phyloP scores from a whole-genome alignment of 1,284 basidiomycete genomes.

The Trichosporon sp. region DNA sequence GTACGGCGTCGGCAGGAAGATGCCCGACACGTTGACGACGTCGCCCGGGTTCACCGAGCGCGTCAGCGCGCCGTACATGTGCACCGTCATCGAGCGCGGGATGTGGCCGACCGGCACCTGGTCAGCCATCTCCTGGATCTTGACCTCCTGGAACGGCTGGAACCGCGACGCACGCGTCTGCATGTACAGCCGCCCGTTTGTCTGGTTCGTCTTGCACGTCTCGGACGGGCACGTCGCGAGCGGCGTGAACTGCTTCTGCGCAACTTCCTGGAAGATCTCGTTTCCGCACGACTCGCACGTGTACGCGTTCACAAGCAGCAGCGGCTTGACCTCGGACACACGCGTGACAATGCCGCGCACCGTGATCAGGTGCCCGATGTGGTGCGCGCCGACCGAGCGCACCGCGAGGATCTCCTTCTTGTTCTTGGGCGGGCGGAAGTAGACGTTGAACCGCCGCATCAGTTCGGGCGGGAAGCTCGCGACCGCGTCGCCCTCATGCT shows the following conservation, averaged over 20 bases:
- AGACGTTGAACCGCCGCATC: slow-evolving; percentile 90
- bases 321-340: slow-evolving; percentile 97
- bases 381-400: slow-evolving; percentile 76
- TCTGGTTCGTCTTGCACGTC: slow-evolving; percentile 80
- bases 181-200: slow-evolving; percentile 90
- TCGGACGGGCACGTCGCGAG: slow-evolving; percentile 80
- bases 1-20: slow-evolving; percentile 85
- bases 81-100: slow-evolving; percentile 94
- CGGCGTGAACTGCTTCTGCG: slow-evolving; percentile 86
- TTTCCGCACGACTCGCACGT: slow-evolving; percentile 97
- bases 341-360: slow-evolving; percentile 97
- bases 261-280: slow-evolving; percentile 97
- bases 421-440: slow-evolving; percentile 76
- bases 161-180: slow-evolving; percentile 97
- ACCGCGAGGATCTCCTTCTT: slow-evolving; percentile 71
- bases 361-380: slow-evolving; percentile 88
- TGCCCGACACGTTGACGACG: slow-evolving; percentile 83
- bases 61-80: slow-evolving; percentile 84
- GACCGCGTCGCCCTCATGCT: slow-evolving; percentile 46
- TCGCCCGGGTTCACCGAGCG: slow-evolving; percentile 93
- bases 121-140: slow-evolving; percentile 99
- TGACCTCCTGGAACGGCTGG: slow-evolving; percentile 96
- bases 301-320: slow-evolving; percentile 95
- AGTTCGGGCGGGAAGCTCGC: slow-evolving; percentile 75
- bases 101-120: slow-evolving; percentile 99